Conservation (phyloP, 202 grass and related monocot species). For the Zoysia matrella region DNA sequence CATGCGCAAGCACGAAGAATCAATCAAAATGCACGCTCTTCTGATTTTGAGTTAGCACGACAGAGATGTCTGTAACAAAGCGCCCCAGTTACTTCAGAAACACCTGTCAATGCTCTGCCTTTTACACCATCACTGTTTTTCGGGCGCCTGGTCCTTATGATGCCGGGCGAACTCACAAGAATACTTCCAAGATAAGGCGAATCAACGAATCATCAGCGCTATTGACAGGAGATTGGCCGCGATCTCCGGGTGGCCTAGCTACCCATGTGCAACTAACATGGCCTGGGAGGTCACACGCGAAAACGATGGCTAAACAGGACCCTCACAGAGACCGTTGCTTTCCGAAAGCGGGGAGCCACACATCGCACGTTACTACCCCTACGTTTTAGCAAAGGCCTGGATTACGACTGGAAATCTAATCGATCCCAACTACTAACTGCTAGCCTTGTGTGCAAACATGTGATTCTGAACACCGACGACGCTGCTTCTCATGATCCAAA, state of each 20-base stretch:
- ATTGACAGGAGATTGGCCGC: slow-evolving; percentile 33
- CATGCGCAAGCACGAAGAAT: no score
- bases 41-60: no score
- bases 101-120: no score
- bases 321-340: slow-evolving; percentile 13
- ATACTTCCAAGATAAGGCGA: slow-evolving; percentile 44
- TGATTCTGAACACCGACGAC: slow-evolving; percentile 4
- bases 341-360: slow-evolving; percentile 33
- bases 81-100: no score
- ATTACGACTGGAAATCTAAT: slow-evolving; percentile 41
- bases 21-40: no score
- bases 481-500: neutral
- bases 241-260: slow-evolving; percentile 43
- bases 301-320: slow-evolving; percentile 41
- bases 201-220: neutral
- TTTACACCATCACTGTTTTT: no score
- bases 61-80: no score
- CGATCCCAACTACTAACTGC: neutral
- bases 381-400: slow-evolving; percentile 16
- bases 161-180: neutral
- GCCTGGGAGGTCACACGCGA: slow-evolving; percentile 25
- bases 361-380: slow-evolving; percentile 25
- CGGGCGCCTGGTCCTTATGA: neutral
- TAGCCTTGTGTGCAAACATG: neutral
- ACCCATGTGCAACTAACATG: slow-evolving; percentile 63